These are phyloP conservation scores for Cladosporium sp. DNA, from an alignment of 2,329 filamentous ascomycete species.

Conservation along the genomic window DNA sequence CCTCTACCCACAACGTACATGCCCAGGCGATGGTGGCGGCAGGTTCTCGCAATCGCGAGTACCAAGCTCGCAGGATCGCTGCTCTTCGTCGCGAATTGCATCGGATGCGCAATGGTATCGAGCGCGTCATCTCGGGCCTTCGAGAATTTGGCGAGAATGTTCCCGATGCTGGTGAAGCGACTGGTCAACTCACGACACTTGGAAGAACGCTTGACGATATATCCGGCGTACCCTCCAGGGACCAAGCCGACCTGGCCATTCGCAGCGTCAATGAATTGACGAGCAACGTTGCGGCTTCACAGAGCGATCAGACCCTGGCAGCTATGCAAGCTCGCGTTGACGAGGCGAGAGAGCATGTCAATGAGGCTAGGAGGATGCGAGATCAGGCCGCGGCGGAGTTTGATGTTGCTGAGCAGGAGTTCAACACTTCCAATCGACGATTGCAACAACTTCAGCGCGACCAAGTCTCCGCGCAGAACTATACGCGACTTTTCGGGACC, in stretches of 20 bases:
- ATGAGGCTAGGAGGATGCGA: constrained; percentile 35
- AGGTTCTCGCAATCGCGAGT: constrained; percentile 36
- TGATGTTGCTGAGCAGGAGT: constrained; percentile 36
- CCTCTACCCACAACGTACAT: constrained; percentile 25
- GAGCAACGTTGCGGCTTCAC: constrained; percentile 20
- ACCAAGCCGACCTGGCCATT: constrained; percentile 27
- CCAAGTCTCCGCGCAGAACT: constrained; percentile 39
- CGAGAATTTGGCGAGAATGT: constrained; percentile 39
- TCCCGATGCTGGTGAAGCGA: constrained; percentile 35
- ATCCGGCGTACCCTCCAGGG: constrained; percentile 23
- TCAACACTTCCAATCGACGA: constrained; percentile 33
- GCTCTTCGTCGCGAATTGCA: constrained; percentile 40
- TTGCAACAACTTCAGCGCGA: constrained; percentile 38
- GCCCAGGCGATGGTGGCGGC: constrained; percentile 32
- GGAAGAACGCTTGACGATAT: constrained; percentile 35
- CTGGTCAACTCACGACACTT: constrained; percentile 31
- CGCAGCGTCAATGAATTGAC: constrained; percentile 27
- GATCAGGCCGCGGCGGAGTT: constrained; percentile 37
- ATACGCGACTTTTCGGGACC: constrained; percentile 47
- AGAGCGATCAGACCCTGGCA: constrained; percentile 28
- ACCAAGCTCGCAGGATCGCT: constrained; percentile 38
- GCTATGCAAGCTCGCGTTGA: constrained; percentile 34
- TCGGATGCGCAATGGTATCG: constrained; percentile 40
- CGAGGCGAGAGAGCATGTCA: constrained; percentile 33
- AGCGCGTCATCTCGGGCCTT: constrained; percentile 39